Conservation (phyloP, 257 asterid genomes). For the Ophiorrhiza pumila region DNA sequence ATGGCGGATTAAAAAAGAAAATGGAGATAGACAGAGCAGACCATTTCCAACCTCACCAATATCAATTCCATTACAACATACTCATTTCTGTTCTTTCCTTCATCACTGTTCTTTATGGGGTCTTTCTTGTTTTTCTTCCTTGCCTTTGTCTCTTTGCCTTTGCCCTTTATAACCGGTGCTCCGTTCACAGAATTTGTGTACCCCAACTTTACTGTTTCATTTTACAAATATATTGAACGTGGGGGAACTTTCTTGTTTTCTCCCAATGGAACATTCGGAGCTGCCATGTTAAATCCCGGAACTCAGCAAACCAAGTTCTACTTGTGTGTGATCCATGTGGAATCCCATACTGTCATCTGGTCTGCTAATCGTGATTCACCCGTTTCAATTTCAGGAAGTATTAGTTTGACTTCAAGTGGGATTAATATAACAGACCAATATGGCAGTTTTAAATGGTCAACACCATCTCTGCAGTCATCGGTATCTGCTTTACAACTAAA, state of each 20-base stretch:
- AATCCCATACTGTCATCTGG: conserved; percentile 54
- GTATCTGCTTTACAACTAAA: conserved; percentile 40
- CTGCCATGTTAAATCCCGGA: conserved; percentile 47
- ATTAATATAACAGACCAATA: conserved; percentile 33
- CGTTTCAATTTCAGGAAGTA: conserved; percentile 38
- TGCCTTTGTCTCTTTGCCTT: conserved; percentile 18
- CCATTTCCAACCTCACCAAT: conserved; percentile 18
- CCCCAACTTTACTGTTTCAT: conserved; percentile 55
- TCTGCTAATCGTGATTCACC: conserved; percentile 66
- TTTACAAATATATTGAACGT: conserved; percentile 29
- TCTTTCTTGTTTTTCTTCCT: conserved; percentile 30
- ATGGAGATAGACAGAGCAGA: conserved; percentile 26
- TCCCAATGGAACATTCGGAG: conserved; percentile 48
- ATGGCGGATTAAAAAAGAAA: conserved; percentile 1
- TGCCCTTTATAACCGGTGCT: conserved; percentile 16
- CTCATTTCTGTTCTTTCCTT: conserved; percentile 19
- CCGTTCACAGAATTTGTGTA: conserved; percentile 41
- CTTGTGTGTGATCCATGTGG: conserved; percentile 54
- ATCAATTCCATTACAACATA: conserved; percentile 11
- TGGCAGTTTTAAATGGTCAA: conserved; percentile 47
- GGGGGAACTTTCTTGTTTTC: conserved; percentile 57
- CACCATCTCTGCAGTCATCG: conserved; percentile 30
- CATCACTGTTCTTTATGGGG: conserved; percentile 30
- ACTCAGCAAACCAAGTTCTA: conserved; percentile 39
- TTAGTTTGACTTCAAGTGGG: conserved; percentile 38